Evolutionary conservation across 306 rosid genomes (phyloP).

Genomic region (Boehmeria nivea): DNA sequence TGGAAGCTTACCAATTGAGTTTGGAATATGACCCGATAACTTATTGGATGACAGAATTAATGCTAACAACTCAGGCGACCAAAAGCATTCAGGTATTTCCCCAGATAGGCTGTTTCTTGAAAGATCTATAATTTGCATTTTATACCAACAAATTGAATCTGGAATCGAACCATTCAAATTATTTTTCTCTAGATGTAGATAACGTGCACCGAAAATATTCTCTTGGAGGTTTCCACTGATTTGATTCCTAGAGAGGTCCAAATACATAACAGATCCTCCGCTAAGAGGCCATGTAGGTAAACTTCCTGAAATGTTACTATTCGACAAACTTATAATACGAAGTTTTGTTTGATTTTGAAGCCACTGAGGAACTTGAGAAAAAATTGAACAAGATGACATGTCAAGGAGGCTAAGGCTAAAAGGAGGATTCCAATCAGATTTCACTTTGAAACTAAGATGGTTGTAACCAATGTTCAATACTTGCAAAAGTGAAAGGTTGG

Average conservation of each 20-base stretch:
- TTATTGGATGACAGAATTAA: conserved; percentile 17
- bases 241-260: conserved; percentile 17
- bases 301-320: too few species aligned
- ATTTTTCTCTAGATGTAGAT: conserved; percentile 5
- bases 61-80: not conserved
- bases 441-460: conserved; percentile 7
- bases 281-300: too few species aligned
- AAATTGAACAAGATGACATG: conserved; percentile 6
- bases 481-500: too few species aligned
- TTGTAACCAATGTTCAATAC: too few species aligned
- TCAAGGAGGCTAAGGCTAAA: not conserved
- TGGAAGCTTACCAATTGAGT: conserved; percentile 5
- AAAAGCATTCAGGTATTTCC: conserved; percentile 13
- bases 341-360: conserved; percentile 22
- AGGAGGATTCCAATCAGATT: conserved; percentile 29
- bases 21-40: conserved; percentile 9
- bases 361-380: conserved; percentile 26
- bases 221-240: conserved; percentile 16
- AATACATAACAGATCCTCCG: not conserved
- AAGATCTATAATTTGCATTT: conserved; percentile 16
- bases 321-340: too few species aligned
- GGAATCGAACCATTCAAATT: conserved; percentile 12
- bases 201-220: conserved; percentile 2
- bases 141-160: conserved; percentile 11
- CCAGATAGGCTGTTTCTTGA: conserved; percentile 19